These are phyloP conservation scores for Clarireedia hainanense DNA, from an alignment of 2,329 filamentous ascomycete species.

Conservation along the genomic window DNA sequence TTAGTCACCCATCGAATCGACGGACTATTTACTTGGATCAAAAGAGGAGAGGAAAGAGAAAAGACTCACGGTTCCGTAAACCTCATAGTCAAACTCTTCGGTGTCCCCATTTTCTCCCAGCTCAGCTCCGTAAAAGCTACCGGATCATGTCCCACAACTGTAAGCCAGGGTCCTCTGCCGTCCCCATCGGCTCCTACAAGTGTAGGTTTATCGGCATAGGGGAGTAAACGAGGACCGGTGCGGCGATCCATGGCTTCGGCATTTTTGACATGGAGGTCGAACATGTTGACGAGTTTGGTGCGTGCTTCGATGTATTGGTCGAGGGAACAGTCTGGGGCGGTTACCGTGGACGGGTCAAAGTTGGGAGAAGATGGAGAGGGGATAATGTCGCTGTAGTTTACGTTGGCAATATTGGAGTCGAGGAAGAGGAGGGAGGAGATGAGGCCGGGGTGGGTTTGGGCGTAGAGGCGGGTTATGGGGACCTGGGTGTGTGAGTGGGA, in stretches of 20 bases:
- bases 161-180: constrained; percentile 23
- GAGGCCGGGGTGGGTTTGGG: constrained; percentile 22
- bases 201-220: constrained; percentile 23
- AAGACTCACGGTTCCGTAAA: constrained; percentile 28
- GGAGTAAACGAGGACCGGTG: constrained; percentile 22
- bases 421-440: constrained; percentile 27
- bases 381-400: constrained; percentile 24
- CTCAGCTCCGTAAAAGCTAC: constrained; percentile 27
- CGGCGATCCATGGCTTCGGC: constrained; percentile 26
- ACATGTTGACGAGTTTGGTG: constrained; percentile 22
- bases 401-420: constrained; percentile 30
- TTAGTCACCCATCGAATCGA: neutral
- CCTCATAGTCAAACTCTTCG: constrained; percentile 24
- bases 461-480: constrained; percentile 27
- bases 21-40: neutral
- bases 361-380: constrained; percentile 24
- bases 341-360: constrained; percentile 21
- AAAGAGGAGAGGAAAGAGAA: neutral
- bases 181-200: constrained; percentile 20
- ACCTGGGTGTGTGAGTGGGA: neutral
- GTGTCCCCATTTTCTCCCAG: constrained; percentile 28
- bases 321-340: constrained; percentile 23
- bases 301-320: constrained; percentile 26
- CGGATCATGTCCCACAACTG: constrained; percentile 28
- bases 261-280: constrained; percentile 26